A percentile compares a stretch with the other conserved stretches of the same genome.
phyloP scores from a whole-genome alignment of 257 asterid species.

The Cynanchum wilfordii region DNA sequence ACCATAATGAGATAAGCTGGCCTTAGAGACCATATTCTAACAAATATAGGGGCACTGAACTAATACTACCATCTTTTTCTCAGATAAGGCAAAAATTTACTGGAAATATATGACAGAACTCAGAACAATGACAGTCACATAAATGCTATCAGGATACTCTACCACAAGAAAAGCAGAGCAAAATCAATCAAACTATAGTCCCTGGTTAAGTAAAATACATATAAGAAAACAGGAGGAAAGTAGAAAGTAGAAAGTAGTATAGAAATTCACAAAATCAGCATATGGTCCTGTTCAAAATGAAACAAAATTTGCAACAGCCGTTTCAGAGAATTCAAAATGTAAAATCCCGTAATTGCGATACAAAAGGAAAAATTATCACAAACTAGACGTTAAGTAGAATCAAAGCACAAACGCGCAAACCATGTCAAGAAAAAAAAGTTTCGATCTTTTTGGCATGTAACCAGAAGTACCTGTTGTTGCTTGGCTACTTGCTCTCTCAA shows the following conservation, averaged over 20 bases:
- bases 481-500: constrained; percentile 92
- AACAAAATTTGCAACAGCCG: neutral
- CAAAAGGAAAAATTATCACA: too few species aligned
- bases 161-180: neutral
- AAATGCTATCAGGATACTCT: neutral
- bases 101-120: neutral
- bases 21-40: neutral
- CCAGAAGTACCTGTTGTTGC: constrained; percentile 72
- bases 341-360: neutral
- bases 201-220: neutral
- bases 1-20: neutral
- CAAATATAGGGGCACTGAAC: neutral
- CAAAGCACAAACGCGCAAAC: neutral
- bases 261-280: neutral
- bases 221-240: too few species aligned
- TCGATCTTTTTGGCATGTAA: neutral
- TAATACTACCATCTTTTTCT: neutral
- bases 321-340: neutral
- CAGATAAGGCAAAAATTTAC: neutral
- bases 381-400: neutral
- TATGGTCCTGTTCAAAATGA: neutral
- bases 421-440: neutral
- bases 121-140: neutral
- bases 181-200: neutral
- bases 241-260: neutral